Percentiles rank a stretch among this genome's conserved stretches.
Evolutionary conservation across 1,284 basidiomycete species (phyloP).

Genomic region (Ganoderma leucocontextum): DNA sequence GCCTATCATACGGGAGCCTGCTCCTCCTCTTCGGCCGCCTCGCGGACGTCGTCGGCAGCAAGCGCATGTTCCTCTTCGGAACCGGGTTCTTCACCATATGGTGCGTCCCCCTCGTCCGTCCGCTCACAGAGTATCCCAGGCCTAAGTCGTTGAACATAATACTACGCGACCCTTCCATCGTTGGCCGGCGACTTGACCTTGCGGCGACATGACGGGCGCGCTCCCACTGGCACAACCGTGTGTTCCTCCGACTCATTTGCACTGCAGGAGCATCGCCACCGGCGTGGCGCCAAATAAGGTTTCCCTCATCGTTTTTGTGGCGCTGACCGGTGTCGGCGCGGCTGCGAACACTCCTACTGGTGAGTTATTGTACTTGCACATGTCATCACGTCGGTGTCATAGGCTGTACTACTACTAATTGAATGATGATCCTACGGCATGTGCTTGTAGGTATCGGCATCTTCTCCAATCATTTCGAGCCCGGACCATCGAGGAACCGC

Average conservation of each 20-base stretch:
- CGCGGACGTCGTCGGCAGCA: conserved; percentile 50
- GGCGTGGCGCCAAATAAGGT: conserved; percentile 39
- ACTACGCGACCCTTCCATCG: background rate
- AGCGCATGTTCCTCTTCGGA: conserved; percentile 46
- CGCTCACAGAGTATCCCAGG: background rate
- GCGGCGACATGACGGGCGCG: too few species aligned
- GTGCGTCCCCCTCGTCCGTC: conserved; percentile 25
- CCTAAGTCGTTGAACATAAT: background rate
- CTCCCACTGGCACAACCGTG: background rate
- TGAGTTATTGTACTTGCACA: background rate
- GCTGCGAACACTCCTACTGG: conserved; percentile 29
- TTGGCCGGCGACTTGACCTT: background rate
- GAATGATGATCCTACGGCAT: background rate
- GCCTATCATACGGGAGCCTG: conserved; percentile 44
- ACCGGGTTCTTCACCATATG: conserved; percentile 44
- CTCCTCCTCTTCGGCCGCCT: conserved; percentile 46
- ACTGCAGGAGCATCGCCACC: conserved; percentile 44
- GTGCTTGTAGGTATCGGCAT: conserved; percentile 38
- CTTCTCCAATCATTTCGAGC: conserved; percentile 38
- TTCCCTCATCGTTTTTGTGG: conserved; percentile 43
- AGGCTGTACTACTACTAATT: too few species aligned
- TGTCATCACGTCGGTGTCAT: background rate
- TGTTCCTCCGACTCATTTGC: background rate
- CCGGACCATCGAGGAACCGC: conserved; percentile 39
- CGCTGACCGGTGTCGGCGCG: conserved; percentile 44